Evolutionary conservation across 2,329 filamentous ascomycete species (phyloP).

Genomic region (Podosphaera xanthii): DNA sequence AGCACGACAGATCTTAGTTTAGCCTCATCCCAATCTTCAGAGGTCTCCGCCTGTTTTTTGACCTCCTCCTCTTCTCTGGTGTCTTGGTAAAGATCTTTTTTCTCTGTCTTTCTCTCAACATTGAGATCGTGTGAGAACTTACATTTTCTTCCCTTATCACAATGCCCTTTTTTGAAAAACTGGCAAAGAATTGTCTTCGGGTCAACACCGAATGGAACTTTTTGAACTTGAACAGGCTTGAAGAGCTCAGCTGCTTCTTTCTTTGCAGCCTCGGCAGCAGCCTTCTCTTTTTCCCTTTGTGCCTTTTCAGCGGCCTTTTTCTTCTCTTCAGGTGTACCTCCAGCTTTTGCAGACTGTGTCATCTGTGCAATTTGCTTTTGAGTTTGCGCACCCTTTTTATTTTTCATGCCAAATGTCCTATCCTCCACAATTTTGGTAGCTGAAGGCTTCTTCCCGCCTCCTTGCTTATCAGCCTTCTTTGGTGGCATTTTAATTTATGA

Average conservation of each 20-base stretch:
- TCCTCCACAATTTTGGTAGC: conserved; percentile 45
- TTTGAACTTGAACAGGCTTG: conserved; percentile 83
- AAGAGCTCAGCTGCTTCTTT: conserved; percentile 62
- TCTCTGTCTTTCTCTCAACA: conserved; percentile 76
- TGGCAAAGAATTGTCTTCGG: conserved; percentile 93
- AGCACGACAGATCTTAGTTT: conserved; percentile 76
- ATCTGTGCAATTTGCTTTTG: conserved; percentile 82
- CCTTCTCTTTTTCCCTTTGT: conserved; percentile 66
- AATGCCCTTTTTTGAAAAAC: conserved; percentile 92
- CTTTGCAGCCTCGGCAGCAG: conserved; percentile 65
- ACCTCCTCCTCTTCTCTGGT: conserved; percentile 50
- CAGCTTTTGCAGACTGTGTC: conserved; percentile 45
- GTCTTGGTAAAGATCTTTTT: conserved; percentile 80
- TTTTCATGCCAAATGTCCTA: conserved; percentile 99
- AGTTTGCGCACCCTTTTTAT: conserved; percentile 84
- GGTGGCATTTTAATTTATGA: conserved; percentile 40
- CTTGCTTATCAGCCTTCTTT: conserved; percentile 33
- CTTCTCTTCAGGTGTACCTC: conserved; percentile 74
- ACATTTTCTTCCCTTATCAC: conserved; percentile 93
- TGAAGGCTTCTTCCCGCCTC: conserved; percentile 29
- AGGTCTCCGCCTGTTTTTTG: conserved; percentile 73
- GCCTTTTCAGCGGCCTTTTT: conserved; percentile 46
- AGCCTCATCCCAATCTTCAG: conserved; percentile 94
- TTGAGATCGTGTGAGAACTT: conserved; percentile 89
- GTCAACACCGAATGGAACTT: conserved; percentile 92